Evolutionary conservation across 129 eudicot species (phyloP).

Genomic region (Saposhnikovia divaricata): DNA sequence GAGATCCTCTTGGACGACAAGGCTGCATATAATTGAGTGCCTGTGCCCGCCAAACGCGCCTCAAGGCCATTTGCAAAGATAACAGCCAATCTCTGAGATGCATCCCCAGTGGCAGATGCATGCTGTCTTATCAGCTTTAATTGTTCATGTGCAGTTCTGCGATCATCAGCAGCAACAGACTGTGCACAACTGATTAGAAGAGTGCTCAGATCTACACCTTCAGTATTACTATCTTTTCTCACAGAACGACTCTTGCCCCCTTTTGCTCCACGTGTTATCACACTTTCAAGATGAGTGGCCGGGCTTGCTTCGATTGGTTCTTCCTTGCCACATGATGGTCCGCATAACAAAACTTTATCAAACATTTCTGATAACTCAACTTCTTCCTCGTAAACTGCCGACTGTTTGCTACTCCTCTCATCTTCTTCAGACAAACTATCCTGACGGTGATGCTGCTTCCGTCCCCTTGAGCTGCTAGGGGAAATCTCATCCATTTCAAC

Average conservation of each 20-base stretch:
- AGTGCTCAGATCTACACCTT: constrained; percentile 46
- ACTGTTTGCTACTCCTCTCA: constrained; percentile 66
- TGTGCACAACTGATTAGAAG: constrained; percentile 63
- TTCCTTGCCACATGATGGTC: constrained; percentile 15
- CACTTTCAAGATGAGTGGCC: constrained; percentile 1
- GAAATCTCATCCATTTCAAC: constrained; percentile 44
- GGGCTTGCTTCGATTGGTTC: constrained; percentile 4
- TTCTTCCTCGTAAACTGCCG: constrained; percentile 46
- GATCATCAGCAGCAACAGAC: constrained; percentile 67
- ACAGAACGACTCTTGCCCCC: constrained; percentile 38
- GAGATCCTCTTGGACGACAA: constrained; percentile 31
- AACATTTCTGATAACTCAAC: constrained; percentile 63
- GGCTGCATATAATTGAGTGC: constrained; percentile 49
- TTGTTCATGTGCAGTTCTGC: constrained; percentile 46
- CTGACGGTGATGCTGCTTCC: constrained; percentile 55
- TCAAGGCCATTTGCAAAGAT: constrained; percentile 52
- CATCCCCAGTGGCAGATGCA: constrained; percentile 51
- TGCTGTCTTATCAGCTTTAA: constrained; percentile 51
- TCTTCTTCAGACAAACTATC: constrained; percentile 39
- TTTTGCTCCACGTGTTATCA: constrained; percentile 13
- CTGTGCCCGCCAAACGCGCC: constrained; percentile 75
- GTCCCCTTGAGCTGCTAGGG: constrained; percentile 31
- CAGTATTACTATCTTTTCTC: constrained; percentile 34
- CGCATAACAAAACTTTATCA: constrained; percentile 52
- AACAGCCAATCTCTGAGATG: constrained; percentile 55